These are phyloP conservation scores for rapeseed (Brassica napus) DNA, from an alignment of 345 rosid species.

Conservation along the genomic window DNA sequence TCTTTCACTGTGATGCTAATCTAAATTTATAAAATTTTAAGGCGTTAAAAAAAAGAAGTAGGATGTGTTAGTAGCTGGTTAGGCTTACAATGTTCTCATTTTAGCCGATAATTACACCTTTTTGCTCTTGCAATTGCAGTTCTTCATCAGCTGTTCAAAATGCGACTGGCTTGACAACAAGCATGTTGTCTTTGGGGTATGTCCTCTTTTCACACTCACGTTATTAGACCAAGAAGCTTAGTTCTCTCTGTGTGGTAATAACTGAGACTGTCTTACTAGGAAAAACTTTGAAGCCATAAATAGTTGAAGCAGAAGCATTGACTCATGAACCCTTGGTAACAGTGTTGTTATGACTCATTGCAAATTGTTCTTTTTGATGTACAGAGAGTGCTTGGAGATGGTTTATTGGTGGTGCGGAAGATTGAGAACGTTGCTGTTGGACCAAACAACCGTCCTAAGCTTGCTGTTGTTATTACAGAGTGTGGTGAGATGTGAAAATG, in stretches of 20 bases:
- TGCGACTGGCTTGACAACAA: slow-evolving; percentile 99
- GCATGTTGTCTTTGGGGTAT: slow-evolving; percentile 97
- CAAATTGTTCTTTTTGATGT: slow-evolving; percentile 8
- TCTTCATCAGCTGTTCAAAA: slow-evolving; percentile 90
- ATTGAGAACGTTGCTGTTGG: slow-evolving; percentile 95
- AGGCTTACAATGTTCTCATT: neutral
- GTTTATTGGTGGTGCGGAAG: slow-evolving; percentile 80
- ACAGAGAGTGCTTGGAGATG: slow-evolving; percentile 93
- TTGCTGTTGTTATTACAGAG: slow-evolving; percentile 72
- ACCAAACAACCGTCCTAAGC: slow-evolving; percentile 87
- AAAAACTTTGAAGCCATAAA: neutral
- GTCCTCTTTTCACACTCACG: slow-evolving; percentile 26
- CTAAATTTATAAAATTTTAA: neutral
- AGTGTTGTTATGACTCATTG: slow-evolving; percentile 11
- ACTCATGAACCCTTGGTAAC: neutral
- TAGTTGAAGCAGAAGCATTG: neutral
- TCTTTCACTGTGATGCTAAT: neutral
- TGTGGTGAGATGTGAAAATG: slow-evolving; percentile 87
- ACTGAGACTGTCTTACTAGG: neutral
- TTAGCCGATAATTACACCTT: neutral
- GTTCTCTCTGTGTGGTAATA: neutral
- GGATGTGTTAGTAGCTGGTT: neutral
- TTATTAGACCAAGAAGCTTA: neutral
- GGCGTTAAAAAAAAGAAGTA: neutral
- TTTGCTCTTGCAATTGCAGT: slow-evolving; percentile 55